Base-by-base conservation (phyloP, 2,329 filamentous ascomycete genomes). In the Amphichorda felina region DNA sequence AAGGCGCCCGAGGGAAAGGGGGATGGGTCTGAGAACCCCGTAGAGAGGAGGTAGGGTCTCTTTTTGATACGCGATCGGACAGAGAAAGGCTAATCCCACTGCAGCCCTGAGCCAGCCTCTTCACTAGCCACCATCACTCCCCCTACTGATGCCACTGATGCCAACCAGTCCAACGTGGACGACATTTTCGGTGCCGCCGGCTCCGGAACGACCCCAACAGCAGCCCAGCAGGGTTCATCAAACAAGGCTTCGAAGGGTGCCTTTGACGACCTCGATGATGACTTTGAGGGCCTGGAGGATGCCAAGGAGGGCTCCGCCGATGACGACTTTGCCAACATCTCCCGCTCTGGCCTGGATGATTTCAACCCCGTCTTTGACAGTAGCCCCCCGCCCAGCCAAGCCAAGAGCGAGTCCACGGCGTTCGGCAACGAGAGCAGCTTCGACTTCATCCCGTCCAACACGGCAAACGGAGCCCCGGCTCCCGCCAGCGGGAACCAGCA, bases 301-400 rank as follows among this genome's bases (percentile, higher is more conserved):
- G 85, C 85, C 30, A 85, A 86, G 51, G 85, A 91, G 55, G 82
- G 80, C 33, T 78, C 72, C 17, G 77, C 72, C 1, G 84, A 88
- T 39, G 83, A 88, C 38, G 83, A 89, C 39, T 86, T 88, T 59
- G 78, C 79, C 48, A 82, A 70, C 48, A 70, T 87, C 42, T 82
- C 78, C 34, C 72, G 75, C 30, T 82, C 78, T 14, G 75, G 73
- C 8, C 62, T 83, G 1, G 79, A 83, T 43, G 83, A 89, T 45
- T 91, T 89, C 55, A 86, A 88, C 51, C 72, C 82, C 1, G 75
- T 83, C 14, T 91, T 91, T 44, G 84, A 91, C 57, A 84, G 79
- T 53, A 72, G 68, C 47, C 71, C 71, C 4, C 65, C 69, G 0
- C 62, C 64, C 1, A 72, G 67, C 44, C 66, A 69, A 44, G 54